These are phyloP conservation scores for Nicotiana otophora DNA, from an alignment of 257 asterid genomes.

Conservation along the genomic window DNA sequence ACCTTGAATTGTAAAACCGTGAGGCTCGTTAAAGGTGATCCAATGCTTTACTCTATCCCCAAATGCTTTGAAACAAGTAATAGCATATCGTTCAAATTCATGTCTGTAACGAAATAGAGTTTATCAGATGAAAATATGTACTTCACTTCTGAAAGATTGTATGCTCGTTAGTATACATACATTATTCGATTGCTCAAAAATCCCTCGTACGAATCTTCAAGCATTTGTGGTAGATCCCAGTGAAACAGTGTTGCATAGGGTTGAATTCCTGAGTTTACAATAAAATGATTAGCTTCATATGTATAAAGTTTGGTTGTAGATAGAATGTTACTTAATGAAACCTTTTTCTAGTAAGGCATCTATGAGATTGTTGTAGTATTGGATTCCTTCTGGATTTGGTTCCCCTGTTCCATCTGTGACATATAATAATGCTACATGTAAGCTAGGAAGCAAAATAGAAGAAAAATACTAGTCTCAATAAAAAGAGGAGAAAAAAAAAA, in stretches of 20 bases:
- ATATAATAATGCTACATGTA: neutral
- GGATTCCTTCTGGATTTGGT: conserved; percentile 69
- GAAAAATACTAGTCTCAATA: neutral
- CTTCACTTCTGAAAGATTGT: neutral
- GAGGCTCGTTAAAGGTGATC: conserved; percentile 95
- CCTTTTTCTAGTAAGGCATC: conserved; percentile 66
- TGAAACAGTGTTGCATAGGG: conserved; percentile 78
- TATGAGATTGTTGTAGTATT: conserved; percentile 68
- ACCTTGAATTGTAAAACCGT: conserved; percentile 71
- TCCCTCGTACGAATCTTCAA: conserved; percentile 69
- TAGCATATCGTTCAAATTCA: conserved; percentile 65
- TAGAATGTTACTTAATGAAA: conserved; percentile 6
- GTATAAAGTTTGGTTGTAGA: neutral
- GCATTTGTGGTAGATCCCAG: conserved; percentile 84
- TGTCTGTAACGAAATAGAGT: conserved; percentile 33
- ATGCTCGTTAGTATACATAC: conserved; percentile 30
- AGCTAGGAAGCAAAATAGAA: neutral
- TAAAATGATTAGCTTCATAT: neutral
- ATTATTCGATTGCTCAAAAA: conserved; percentile 47
- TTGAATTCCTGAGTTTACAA: conserved; percentile 46
- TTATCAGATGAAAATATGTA: neutral
- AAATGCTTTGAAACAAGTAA: conserved; percentile 63
- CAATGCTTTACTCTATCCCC: conserved; percentile 81
- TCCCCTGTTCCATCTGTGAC: conserved; percentile 69
- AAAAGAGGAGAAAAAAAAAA: neutral